Evolutionary conservation across 108 stramenopile species (phyloP), one percentile per base, ranked within the genome.

Genomic region (Nitzschia putrida): DNA sequence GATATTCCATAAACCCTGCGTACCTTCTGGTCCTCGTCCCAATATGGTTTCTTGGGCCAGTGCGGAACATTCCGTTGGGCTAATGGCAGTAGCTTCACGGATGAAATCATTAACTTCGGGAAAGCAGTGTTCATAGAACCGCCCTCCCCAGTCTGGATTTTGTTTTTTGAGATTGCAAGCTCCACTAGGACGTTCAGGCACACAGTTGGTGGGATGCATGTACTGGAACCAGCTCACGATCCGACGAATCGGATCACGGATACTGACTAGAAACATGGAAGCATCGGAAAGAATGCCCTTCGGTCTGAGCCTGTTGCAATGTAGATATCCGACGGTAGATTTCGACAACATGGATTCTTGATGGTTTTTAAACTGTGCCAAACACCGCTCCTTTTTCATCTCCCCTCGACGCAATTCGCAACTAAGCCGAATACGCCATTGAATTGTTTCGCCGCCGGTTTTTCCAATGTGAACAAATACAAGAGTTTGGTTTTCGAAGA

Each of bases 391-490:
- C 24, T 60, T 57, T 23, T 55, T 58, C 14, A 21, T 9, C 42
- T 47, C 26, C 43, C 50, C 71, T 7, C 47, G 20, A 2, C 69
- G 68, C 11, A 44, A 49, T 24, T 64, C 37, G 52, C 78, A 79
- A 44, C 47, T 72, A 25, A 72, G 53, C 20, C 42, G 26, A 5
- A 79, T 41, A 50, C 74, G 54, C 54, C 66, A 61, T 44, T 79
- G 78, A 42, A 79, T 79, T 0, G 78, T 79, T 43, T 79, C 78
- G 7, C 78, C 78, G 41, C 71, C 78, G 3, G 78, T 63, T 49
- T 72, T 76, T 22, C 75, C 73, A 59, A 68, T 44, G 64, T 79
- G 86, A 57, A 84, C 79, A 64, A 78, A 70, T 44, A 70, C 39
- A 2, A 70, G 49, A 0, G 57, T 70, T 29, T 51, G 57, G 20